These are phyloP conservation scores for Drosera spatulata DNA, from an alignment of 179 eudicot species.

Conservation along the genomic window DNA sequence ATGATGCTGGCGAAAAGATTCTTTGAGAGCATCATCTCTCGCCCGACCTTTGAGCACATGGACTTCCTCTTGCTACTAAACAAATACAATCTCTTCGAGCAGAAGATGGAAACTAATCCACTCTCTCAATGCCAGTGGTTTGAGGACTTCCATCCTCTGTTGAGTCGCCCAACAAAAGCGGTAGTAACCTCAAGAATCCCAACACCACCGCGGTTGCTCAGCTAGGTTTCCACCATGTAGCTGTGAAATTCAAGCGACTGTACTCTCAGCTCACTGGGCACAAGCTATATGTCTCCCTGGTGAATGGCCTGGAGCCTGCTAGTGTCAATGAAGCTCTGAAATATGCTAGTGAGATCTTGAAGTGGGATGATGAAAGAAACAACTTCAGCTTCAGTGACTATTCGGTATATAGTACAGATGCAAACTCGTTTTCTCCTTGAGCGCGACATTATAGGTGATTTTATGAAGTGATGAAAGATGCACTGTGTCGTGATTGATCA, in stretches of 20 bases:
- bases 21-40: slow-evolving; percentile 70
- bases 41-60: slow-evolving; percentile 78
- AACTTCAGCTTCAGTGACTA: slow-evolving; percentile 56
- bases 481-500: too few relatives aligned
- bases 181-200: slow-evolving; percentile 32
- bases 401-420: slow-evolving; percentile 61
- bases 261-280: slow-evolving; percentile 58
- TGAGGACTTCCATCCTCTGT: slow-evolving; percentile 72
- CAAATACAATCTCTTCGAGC: slow-evolving; percentile 75
- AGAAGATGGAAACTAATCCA: slow-evolving; percentile 64
- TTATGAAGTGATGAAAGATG: neutral
- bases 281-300: slow-evolving; percentile 62
- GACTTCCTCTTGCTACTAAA: slow-evolving; percentile 75
- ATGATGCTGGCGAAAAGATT: slow-evolving; percentile 71
- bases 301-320: slow-evolving; percentile 67
- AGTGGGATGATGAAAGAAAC: slow-evolving; percentile 89
- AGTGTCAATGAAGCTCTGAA: slow-evolving; percentile 72
- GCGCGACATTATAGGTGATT: neutral
- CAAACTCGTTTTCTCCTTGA: slow-evolving; percentile 25
- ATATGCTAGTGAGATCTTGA: slow-evolving; percentile 74
- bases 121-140: slow-evolving; percentile 86
- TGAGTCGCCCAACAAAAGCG: slow-evolving; percentile 28
- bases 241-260: slow-evolving; percentile 87
- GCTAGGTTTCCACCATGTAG: slow-evolving; percentile 73
- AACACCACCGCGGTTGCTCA: slow-evolving; percentile 72